A percentile compares a stretch with the other conserved stretches of the same genome.
These are phyloP conservation scores for Bretziella fagacearum DNA, from an alignment of 2,329 filamentous ascomycete species.

Conservation along the genomic window DNA sequence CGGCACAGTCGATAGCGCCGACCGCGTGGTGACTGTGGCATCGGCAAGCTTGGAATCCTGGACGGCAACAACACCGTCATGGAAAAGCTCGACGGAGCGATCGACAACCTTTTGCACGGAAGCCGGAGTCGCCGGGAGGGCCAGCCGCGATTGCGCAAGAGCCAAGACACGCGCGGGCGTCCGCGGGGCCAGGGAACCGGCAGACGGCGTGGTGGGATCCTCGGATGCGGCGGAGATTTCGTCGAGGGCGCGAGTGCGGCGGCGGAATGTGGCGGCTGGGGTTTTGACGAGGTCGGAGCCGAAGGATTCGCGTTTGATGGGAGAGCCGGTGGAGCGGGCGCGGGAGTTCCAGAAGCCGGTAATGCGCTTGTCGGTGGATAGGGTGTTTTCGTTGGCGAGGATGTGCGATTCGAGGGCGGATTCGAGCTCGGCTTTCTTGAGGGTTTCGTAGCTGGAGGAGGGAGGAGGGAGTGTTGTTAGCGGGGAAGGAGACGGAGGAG, in stretches of 20 bases:
- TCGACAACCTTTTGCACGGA: constrained; percentile 63
- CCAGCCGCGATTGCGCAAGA: constrained; percentile 40
- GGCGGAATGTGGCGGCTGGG: constrained; percentile 21
- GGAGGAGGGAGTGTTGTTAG: constrained; percentile 6
- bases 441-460: constrained; percentile 41
- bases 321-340: constrained; percentile 40
- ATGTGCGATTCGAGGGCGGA: constrained; percentile 56
- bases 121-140: constrained; percentile 66
- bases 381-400: constrained; percentile 47
- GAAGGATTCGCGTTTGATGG: constrained; percentile 39
- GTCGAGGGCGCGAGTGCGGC: constrained; percentile 29
- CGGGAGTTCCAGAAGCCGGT: constrained; percentile 60
- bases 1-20: constrained; percentile 53
- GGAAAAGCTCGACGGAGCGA: constrained; percentile 47
- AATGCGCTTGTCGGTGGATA: constrained; percentile 47
- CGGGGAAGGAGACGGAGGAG: background rate
- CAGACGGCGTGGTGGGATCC: background rate
- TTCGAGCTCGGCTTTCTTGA: constrained; percentile 69
- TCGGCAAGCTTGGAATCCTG: constrained; percentile 50
- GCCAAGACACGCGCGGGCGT: constrained; percentile 32
- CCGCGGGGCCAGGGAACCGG: background rate
- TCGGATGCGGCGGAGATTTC: constrained; percentile 27
- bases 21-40: constrained; percentile 46
- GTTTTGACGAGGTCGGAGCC: constrained; percentile 27
- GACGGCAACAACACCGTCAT: constrained; percentile 45